Percentiles rank a stretch among this genome's conserved stretches.
Conservation (phyloP, 768 basidiomycete species). For the Amanita polypyramis region DNA sequence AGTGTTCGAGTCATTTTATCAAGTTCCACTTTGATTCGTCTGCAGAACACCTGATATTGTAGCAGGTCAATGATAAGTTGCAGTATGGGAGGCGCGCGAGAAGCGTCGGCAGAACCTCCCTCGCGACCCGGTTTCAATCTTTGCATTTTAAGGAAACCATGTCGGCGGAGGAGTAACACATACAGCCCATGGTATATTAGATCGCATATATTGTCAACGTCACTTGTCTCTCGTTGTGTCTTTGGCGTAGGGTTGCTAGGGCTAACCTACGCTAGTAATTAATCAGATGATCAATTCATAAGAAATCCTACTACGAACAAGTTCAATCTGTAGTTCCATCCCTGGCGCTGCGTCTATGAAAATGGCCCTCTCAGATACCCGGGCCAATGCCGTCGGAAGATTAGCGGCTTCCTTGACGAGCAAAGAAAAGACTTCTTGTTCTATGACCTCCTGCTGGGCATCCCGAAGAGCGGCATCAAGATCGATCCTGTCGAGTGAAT, state of each 20-base stretch:
- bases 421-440: slow-evolving; percentile 70
- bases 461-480: slow-evolving; percentile 41
- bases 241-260: slow-evolving; percentile 12
- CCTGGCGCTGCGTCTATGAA: slow-evolving; percentile 68
- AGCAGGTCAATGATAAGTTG: slow-evolving; percentile 71
- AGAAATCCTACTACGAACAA: slow-evolving; percentile 34
- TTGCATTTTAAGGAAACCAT: slow-evolving; percentile 35
- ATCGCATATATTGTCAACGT: slow-evolving; percentile 37
- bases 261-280: slow-evolving; percentile 22
- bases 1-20: slow-evolving; percentile 38
- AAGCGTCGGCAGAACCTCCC: slow-evolving; percentile 10
- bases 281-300: background rate
- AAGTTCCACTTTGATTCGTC: slow-evolving; percentile 49
- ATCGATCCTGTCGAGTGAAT: slow-evolving; percentile 20
- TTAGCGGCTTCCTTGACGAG: slow-evolving; percentile 70
- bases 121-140: slow-evolving; percentile 21
- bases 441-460: slow-evolving; percentile 65
- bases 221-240: slow-evolving; percentile 10
- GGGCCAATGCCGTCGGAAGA: slow-evolving; percentile 65
- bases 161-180: slow-evolving; percentile 53
- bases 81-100: slow-evolving; percentile 39
- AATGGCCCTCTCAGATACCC: slow-evolving; percentile 70
- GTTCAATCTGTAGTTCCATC: slow-evolving; percentile 59
- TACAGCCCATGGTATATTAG: slow-evolving; percentile 57
- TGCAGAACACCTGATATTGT: slow-evolving; percentile 71